phyloP scores from a whole-genome alignment of 306 rosid genomes.

The Sicyos edulis region DNA sequence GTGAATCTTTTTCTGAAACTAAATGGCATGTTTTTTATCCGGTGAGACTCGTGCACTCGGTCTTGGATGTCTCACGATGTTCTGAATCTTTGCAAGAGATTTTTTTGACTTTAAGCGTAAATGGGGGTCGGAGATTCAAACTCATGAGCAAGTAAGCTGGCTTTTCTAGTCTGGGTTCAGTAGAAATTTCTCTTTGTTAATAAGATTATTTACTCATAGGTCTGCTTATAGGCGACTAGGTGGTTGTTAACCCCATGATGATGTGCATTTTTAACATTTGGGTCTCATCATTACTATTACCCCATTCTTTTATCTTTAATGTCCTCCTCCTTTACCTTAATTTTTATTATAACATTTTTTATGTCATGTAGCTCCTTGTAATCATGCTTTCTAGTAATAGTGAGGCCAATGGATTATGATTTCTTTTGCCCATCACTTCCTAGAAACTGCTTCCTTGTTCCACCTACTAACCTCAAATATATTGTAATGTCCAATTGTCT shows the following conservation, averaged over 20 bases:
- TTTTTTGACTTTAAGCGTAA: neutral
- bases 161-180: neutral
- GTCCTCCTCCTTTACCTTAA: neutral
- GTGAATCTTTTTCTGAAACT: neutral
- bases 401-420: neutral
- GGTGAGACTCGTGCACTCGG: neutral
- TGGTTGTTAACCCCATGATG: conserved; percentile 18
- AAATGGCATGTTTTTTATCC: neutral
- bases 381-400: conserved; percentile 11
- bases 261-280: conserved; percentile 9
- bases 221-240: conserved; percentile 3
- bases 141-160: neutral
- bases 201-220: conserved; percentile 3
- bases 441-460: neutral
- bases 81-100: neutral
- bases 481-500: neutral
- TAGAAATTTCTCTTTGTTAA: conserved; percentile 7
- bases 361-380: neutral
- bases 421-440: neutral
- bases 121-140: too few relatives aligned
- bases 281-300: conserved; percentile 18
- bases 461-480: too few relatives aligned
- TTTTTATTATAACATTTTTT: neutral
- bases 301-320: conserved; percentile 7
- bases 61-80: neutral